These are phyloP conservation scores for Alternaria triticina DNA, from an alignment of 2,329 filamentous ascomycete species.

Conservation along the genomic window DNA sequence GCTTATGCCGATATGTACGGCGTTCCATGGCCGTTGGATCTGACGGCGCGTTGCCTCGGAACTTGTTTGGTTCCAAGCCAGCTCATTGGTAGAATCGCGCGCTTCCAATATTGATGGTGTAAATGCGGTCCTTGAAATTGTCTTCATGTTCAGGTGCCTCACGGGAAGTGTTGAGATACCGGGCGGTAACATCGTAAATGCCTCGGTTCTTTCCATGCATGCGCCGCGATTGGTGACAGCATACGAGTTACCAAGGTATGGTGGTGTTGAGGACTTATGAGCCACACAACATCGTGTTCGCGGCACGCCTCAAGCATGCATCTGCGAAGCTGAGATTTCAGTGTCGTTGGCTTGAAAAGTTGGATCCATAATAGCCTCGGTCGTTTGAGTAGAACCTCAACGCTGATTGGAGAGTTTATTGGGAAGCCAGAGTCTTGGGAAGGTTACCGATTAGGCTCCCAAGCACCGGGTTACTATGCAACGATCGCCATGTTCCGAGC, in stretches of 20 bases:
- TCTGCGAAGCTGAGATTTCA: not conserved
- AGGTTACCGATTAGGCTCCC: conserved; percentile 8
- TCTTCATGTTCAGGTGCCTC: not conserved
- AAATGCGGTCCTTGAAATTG: not conserved
- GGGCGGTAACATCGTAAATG: not conserved
- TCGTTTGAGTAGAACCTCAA: not conserved
- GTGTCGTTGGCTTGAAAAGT: not conserved
- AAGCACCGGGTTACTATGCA: conserved; percentile 16
- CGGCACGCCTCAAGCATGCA: not conserved
- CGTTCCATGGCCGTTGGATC: not conserved
- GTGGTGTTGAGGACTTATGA: not conserved
- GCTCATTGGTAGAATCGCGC: conserved; percentile 2
- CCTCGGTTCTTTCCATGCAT: not conserved
- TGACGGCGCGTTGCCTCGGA: conserved; percentile 10
- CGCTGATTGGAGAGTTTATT: not conserved
- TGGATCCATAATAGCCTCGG: not conserved
- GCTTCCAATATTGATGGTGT: not conserved
- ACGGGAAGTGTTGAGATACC: not conserved
- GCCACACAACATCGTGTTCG: not conserved
- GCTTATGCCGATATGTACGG: conserved; percentile 4
- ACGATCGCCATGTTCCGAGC: conserved; percentile 12
- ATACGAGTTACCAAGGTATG: not conserved
- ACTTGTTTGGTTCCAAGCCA: not conserved
- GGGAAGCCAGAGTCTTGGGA: not conserved
- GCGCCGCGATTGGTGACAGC: not conserved